Conservation (phyloP, 805 yeast species). For the Grigorovia transvaalensis region DNA sequence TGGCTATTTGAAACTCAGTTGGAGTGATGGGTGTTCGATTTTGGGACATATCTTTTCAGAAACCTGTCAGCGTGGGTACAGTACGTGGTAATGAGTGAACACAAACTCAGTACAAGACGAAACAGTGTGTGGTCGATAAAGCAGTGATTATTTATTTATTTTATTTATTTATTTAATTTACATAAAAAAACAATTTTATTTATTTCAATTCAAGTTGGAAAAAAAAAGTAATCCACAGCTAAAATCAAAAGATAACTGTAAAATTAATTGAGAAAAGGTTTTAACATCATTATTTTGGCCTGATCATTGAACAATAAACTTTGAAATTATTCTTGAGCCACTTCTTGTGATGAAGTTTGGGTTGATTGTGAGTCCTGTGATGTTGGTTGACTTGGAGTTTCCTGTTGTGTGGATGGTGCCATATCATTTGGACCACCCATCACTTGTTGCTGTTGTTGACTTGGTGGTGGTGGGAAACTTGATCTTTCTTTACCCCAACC, state of each 20-base stretch:
- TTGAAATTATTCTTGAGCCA: background rate
- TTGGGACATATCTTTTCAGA: background rate
- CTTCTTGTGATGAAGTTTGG: background rate
- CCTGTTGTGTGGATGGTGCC: constrained; percentile 4
- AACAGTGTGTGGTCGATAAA: background rate
- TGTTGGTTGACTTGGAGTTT: background rate
- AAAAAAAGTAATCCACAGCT: background rate
- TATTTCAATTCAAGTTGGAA: background rate
- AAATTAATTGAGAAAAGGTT: background rate
- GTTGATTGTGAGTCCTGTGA: background rate
- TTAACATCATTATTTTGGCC: background rate
- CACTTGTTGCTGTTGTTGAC: constrained; percentile 3
- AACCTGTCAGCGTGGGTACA: constrained; percentile 18
- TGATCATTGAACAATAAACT: background rate
- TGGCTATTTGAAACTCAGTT: constrained; percentile 41
- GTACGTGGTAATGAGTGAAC: background rate
- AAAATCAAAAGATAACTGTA: too few relatives aligned
- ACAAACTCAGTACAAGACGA: background rate
- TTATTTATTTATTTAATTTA: background rate
- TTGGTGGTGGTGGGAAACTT: constrained; percentile 22
- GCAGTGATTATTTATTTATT: background rate
- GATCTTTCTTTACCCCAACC: constrained; percentile 75
- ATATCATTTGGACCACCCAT: background rate
- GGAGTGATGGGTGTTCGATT: background rate
- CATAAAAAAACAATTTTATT: background rate